phyloP scores from a whole-genome alignment of 2,329 filamentous ascomycete species.

The Claviceps spartinae region DNA sequence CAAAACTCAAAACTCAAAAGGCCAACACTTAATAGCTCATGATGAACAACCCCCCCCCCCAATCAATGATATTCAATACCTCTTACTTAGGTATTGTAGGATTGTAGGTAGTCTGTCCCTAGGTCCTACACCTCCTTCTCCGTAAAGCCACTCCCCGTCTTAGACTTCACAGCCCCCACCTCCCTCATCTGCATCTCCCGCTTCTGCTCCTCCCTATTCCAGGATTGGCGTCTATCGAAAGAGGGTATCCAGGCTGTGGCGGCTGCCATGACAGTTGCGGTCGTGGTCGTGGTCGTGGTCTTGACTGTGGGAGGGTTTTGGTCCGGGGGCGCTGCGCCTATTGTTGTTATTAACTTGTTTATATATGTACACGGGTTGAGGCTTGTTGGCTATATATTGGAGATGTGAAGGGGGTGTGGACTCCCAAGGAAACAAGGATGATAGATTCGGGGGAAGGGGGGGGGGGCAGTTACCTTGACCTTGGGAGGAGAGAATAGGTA shows the following conservation, averaged over 20 bases:
- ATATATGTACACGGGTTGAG: too few species aligned
- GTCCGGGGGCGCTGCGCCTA: not conserved
- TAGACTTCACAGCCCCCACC: conserved; percentile 21
- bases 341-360: not conserved
- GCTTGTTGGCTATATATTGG: too few species aligned
- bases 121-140: conserved; percentile 15
- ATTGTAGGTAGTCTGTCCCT: too few species aligned
- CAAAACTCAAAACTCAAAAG: not conserved
- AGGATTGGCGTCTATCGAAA: conserved; percentile 35
- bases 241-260: conserved; percentile 32
- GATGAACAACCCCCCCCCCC: too few species aligned
- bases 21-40: too few species aligned
- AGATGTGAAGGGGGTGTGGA: too few species aligned
- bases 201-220: conserved; percentile 39
- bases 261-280: conserved; percentile 13
- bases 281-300: conserved; percentile 17
- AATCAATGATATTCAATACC: too few species aligned
- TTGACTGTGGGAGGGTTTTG: conserved; percentile 7
- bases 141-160: conserved; percentile 26
- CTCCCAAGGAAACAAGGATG: too few species aligned
- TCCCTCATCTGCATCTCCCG: conserved; percentile 34
- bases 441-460: too few species aligned
- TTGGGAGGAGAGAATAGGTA: too few species aligned
- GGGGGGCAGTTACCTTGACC: too few species aligned
- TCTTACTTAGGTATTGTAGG: too few species aligned